Evolutionary conservation across 176 grass and related monocot species (phyloP).

Genomic region (Bothriochloa decipiens): DNA sequence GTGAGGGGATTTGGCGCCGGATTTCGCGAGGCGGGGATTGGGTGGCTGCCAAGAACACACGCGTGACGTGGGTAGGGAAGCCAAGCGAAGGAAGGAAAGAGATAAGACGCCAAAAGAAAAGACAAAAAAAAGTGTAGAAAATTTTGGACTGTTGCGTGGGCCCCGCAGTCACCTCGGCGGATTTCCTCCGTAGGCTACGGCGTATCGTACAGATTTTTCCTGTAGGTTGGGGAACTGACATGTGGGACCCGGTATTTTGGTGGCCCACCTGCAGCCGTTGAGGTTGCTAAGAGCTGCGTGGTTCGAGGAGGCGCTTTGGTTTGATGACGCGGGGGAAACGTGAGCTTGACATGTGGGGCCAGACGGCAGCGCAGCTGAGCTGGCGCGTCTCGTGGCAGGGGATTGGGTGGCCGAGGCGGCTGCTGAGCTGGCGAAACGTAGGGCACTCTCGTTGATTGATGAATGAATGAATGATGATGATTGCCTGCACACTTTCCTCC

Average conservation of each 20-base stretch:
- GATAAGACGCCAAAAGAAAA: slow-evolving; percentile 47
- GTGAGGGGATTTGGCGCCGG: slow-evolving; percentile 35
- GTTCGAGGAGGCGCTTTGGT: not conserved
- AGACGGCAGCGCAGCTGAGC: not conserved
- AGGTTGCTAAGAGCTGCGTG: not conserved
- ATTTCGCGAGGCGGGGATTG: slow-evolving; percentile 41
- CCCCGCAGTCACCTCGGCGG: not conserved
- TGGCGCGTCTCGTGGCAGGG: not conserved
- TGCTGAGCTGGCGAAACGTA: slow-evolving; percentile 15
- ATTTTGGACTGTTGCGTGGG: slow-evolving; percentile 15
- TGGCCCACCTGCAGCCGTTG: not conserved
- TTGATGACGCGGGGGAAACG: not conserved
- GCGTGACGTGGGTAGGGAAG: slow-evolving; percentile 5
- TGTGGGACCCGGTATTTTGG: rapidly evolving
- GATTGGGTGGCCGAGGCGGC: not conserved
- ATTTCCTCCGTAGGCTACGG: not conserved
- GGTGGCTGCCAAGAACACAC: slow-evolving; percentile 42
- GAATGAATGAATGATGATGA: no score
- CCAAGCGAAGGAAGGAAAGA: not conserved
- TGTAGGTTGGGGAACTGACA: rapidly evolving
- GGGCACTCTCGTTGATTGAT: not conserved
- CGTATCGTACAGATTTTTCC: not conserved
- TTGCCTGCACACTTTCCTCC: not conserved
- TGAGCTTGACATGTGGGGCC: slow-evolving; percentile 31
- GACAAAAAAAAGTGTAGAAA: not conserved